Percentiles rank a stretch among this genome's conserved stretches.
Evolutionary conservation across 1,284 basidiomycete species (phyloP).

Genomic region (Exobasidium rhododendri): DNA sequence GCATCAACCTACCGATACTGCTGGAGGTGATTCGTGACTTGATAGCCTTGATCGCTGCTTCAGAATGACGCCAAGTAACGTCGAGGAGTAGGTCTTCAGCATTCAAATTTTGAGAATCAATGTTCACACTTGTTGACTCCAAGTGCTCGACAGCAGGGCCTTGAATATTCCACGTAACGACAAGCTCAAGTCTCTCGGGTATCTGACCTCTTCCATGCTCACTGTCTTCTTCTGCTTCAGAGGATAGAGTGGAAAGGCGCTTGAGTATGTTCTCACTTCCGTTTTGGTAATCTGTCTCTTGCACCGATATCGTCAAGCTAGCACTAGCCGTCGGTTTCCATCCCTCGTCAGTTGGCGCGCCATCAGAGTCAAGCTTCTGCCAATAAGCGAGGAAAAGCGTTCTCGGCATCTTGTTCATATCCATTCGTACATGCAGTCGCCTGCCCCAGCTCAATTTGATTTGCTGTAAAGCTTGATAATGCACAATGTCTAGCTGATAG

Average conservation of each 20-base stretch:
- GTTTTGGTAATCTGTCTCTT: neutral
- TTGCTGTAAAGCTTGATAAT: constrained; percentile 41
- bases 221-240: neutral
- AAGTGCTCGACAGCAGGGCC: neutral
- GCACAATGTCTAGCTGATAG: constrained; percentile 49
- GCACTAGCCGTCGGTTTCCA: constrained; percentile 8
- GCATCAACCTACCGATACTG: neutral
- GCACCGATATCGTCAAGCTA: neutral
- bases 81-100: constrained; percentile 13
- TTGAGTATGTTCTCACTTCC: neutral
- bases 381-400: constrained; percentile 6
- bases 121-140: neutral
- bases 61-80: constrained; percentile 14
- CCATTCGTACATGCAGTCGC: constrained; percentile 22
- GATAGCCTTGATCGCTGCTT: constrained; percentile 11
- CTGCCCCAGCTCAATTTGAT: constrained; percentile 38
- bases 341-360: neutral
- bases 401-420: neutral
- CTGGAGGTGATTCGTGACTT: constrained; percentile 5
- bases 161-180: constrained; percentile 17
- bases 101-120: constrained; percentile 17
- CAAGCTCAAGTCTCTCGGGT: constrained; percentile 3
- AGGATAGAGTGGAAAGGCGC: neutral
- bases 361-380: neutral
- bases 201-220: constrained; percentile 2